phyloP scores from a whole-genome alignment of 164 flowering plant species.

The Berberis thunbergii region DNA sequence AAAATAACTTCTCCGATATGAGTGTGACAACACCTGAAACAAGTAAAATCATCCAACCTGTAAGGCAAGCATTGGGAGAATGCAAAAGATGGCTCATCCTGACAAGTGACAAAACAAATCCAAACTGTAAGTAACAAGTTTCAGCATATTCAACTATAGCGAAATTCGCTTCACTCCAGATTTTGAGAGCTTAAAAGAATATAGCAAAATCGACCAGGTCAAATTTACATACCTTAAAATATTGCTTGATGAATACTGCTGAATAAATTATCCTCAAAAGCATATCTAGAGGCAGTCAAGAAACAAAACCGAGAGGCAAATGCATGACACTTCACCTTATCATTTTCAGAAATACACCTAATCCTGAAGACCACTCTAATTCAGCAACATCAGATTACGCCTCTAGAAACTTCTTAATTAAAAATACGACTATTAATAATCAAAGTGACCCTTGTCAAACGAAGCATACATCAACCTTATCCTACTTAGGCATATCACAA shows the following conservation, averaged over 20 bases:
- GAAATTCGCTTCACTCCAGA: background rate
- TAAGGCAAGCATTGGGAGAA: slow-evolving; percentile 65
- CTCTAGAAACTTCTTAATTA: no score
- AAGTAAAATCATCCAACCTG: slow-evolving; percentile 55
- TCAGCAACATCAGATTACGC: no score
- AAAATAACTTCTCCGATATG: slow-evolving; percentile 52
- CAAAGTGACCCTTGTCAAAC: no score
- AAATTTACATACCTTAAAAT: slow-evolving; percentile 57
- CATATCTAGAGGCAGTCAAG: slow-evolving; percentile 70
- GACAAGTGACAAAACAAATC: slow-evolving; percentile 12
- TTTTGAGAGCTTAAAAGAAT: background rate
- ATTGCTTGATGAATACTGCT: slow-evolving; percentile 61
- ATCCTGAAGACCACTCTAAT: background rate
- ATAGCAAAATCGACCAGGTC: background rate
- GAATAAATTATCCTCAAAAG: slow-evolving; percentile 70
- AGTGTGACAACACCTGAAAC: slow-evolving; percentile 52
- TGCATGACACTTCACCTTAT: background rate
- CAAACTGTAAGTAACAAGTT: background rate
- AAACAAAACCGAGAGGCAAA: slow-evolving; percentile 8
- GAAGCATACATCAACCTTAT: no score
- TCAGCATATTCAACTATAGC: background rate
- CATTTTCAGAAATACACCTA: background rate
- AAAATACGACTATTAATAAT: no score
- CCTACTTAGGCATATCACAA: no score
- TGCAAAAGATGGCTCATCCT: slow-evolving; percentile 65